phyloP scores from a whole-genome alignment of 2,329 filamentous ascomycete genomes.

The Ramularia endophylla region DNA sequence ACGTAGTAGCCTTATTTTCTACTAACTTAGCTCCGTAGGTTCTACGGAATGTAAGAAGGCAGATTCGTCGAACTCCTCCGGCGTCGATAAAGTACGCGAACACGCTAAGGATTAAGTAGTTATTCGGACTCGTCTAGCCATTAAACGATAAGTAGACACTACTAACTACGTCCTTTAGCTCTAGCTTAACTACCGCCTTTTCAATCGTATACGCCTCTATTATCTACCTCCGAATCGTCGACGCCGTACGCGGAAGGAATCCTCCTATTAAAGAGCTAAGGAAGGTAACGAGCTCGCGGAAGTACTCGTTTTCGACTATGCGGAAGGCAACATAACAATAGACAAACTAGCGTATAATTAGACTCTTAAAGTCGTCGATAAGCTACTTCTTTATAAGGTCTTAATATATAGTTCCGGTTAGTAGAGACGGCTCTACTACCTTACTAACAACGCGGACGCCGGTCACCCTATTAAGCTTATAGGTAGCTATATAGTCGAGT shows the following conservation, averaged over 20 bases:
- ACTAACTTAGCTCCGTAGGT: neutral
- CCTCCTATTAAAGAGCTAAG: neutral
- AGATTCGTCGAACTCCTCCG: neutral
- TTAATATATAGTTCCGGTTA: neutral
- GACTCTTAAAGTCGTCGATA: slow-evolving; percentile 1
- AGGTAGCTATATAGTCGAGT: neutral
- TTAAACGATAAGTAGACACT: neutral
- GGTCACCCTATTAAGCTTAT: neutral
- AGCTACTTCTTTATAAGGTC: neutral
- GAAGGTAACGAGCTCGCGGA: neutral
- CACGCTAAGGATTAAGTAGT: slow-evolving; percentile 1
- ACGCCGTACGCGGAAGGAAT: neutral
- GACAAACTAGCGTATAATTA: neutral
- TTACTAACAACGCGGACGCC: neutral
- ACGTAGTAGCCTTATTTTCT: neutral
- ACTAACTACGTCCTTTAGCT: neutral
- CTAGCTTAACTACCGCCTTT: neutral
- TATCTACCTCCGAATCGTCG: neutral
- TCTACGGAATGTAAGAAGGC: neutral
- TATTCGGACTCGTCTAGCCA: neutral
- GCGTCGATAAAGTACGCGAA: neutral
- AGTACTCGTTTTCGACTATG: neutral
- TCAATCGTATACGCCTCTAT: neutral
- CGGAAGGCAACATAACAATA: neutral
- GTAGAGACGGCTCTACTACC: neutral